Evolutionary conservation across 1,284 basidiomycete species (phyloP), one percentile per base, ranked within the genome.

Genomic region (Apiotrichum akiyoshidainum): DNA sequence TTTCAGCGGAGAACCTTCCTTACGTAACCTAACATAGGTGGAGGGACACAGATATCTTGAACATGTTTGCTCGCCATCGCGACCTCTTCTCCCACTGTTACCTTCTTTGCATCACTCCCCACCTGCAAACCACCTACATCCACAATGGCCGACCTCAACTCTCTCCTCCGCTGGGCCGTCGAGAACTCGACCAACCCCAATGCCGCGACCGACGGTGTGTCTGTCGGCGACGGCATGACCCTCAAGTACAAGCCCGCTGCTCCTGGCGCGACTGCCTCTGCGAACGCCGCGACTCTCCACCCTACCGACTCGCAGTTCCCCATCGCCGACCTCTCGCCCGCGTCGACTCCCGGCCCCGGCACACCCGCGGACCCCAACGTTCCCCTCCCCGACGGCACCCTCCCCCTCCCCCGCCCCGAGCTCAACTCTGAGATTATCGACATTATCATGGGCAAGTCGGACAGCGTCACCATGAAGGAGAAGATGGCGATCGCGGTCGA

Each of bases 381-480:
- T 1, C 47, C 56, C 14, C 39, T 31, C 26, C 26, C 26, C 26
- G 26, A 49, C 2, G 34, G 53, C 19, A 50, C 39, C 26, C 19
- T 55, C 9, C 46, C 39, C 17, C 55, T 64, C 21, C 57, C 56
- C 46, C 58, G 65, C 35, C 54, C 54, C 34, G 68, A 73, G 48
- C 60, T 77, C 35, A 71, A 68, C 14, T 68, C 90, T 0, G 90
- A 80, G 41, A 84, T 95, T 64, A 87, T 95, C 65, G 90, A 94
- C 70, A 75, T 85, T 70, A 92, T 96, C 67, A 82, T 96, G 57
- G 92, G 92, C 26, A 90, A 88, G 69, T 83, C 87, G 1, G 93
- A 96, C 72, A 83, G 89, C 2, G 85, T 86, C 59, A 80, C 87
- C 45, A 95, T 96, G 91, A 90, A 89, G 68, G 92, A 95, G 71